Evolutionary conservation across 345 rosid genomes (phyloP), one percentile per base, ranked within the genome.

Genomic region (Cardamine resedifolia): DNA sequence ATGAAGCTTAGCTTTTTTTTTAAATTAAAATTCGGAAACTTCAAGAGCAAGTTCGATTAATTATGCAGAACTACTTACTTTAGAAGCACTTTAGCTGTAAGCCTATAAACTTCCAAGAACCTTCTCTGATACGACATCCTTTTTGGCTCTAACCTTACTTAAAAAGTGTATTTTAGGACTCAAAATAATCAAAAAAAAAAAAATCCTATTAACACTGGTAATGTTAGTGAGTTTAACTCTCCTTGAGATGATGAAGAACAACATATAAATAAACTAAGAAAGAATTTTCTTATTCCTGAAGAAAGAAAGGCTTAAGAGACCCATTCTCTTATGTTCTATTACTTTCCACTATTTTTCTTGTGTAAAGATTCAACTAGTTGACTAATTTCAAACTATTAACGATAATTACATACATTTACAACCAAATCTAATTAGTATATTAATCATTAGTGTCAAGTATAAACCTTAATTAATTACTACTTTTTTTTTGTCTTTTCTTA

Each of bases 191-290:
- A n/a, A n/a, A n/a, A n/a, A n/a, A n/a, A n/a, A n/a, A n/a, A n/a
- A n/a, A n/a, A n/a, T n/a, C n/a, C n/a, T n/a, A n/a, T n/a, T n/a
- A n/a, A n/a, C n/a, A n/a, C n/a, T n/a, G n/a, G n/a, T 87, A 57
- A 88, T 30, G 73, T 80, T 66, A 3, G 12, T 10, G 38, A 34
- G 36, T 34, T 34, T 12, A 9, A 34, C 38, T 34, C 38, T 34
- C 38, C 12, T 34, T 34, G 38, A 34, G 38, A 34, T 34, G 38
- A 34, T 34, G 38, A 34, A 34, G 4, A 34, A 10, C 38, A 34
- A 2, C 38, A 10, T 34, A 34, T 2, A 3, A 2, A 34, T 8
- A n/a, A n/a, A n/a, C n/a, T 9, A 34, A 9, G 38, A 2, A 34
- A 34, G 11, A 34, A 2, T 10, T 34, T 34, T 9, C 38, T 34